Evolutionary conservation across 345 rosid species (phyloP).

Genomic region (Citrus australasica): DNA sequence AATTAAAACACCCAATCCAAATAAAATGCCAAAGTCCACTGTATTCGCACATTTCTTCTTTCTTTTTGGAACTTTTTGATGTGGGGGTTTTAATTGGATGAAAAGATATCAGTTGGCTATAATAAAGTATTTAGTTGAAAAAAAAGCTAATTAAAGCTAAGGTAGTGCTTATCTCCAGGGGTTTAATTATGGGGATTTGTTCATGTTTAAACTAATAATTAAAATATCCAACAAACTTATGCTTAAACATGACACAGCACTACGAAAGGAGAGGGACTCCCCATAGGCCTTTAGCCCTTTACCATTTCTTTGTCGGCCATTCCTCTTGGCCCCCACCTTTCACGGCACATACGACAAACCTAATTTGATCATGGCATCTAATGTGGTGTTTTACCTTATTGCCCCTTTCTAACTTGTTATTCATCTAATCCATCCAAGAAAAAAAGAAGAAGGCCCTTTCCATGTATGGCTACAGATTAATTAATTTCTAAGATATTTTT

Average conservation of each 20-base stretch:
- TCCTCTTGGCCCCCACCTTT: constrained; percentile 16
- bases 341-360: constrained; percentile 10
- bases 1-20: background rate
- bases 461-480: background rate
- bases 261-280: constrained; percentile 20
- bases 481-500: background rate
- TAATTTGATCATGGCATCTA: background rate
- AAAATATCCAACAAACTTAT: background rate
- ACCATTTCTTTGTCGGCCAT: constrained; percentile 46
- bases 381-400: background rate
- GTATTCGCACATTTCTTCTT: background rate
- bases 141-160: background rate
- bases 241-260: constrained; percentile 3
- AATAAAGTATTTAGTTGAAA: background rate
- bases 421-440: no score
- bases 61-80: background rate
- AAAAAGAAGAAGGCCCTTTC: no score
- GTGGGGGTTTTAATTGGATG: constrained; percentile 18
- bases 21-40: constrained; percentile 11
- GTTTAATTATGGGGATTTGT: constrained; percentile 23
- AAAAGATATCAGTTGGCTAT: constrained; percentile 3
- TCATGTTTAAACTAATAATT: constrained; percentile 21
- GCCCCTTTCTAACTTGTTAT: background rate
- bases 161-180: constrained; percentile 29
- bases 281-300: constrained; percentile 15